Evolutionary conservation across 345 rosid genomes (phyloP), one percentile per base, ranked within the genome.

Genomic region (Sapria himalayana): DNA sequence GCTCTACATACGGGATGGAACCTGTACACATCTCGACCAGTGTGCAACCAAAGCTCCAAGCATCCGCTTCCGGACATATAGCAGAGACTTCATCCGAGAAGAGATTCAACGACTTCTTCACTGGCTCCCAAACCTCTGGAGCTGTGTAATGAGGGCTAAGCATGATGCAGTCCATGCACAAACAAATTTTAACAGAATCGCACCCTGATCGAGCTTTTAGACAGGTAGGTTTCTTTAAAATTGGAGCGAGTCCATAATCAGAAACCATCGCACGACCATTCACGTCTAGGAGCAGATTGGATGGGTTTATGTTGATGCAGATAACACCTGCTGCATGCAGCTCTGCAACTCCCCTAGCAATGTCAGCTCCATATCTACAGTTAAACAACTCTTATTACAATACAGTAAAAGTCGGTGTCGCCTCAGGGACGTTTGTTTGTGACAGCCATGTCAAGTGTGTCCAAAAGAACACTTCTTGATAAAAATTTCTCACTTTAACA

Each of bases 21-120:
- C 94, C 98, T 35, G 98, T 89, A 77, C 98, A 89, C 94, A 89
- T 89, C 62, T 89, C 94, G 51, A 89, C 93, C 67, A 89, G 64
- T 27, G 98, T 79, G 58, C 98, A 89, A 51, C 94, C 94, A 64
- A 89, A 89, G 66, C 94, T 82, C 98, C 94, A 89, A 31, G 98
- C 93, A 72, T 89, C 98, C 17, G 98, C 81, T 50, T 82, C 93
- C 20, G 65, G 64, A 29, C 91, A 82, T 60, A 82, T 76, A 45
- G 84, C 94, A 20, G 72, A 68, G 39, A 79, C 82, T 58, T 79
- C 98, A 57, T 79, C 94, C 93, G 94, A 82, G 59, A 89, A 86
- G 25, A 76, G 64, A 62, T 78, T 69, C 58, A 78, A 46, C 1
- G 91, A 62, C 63, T 86, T 86, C 66, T 74, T 89, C 34, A 74